A percentile compares a stretch with the other conserved stretches of the same genome.
Evolutionary conservation across 306 rosid genomes (phyloP).

Genomic region (Arachis hypogaea): DNA sequence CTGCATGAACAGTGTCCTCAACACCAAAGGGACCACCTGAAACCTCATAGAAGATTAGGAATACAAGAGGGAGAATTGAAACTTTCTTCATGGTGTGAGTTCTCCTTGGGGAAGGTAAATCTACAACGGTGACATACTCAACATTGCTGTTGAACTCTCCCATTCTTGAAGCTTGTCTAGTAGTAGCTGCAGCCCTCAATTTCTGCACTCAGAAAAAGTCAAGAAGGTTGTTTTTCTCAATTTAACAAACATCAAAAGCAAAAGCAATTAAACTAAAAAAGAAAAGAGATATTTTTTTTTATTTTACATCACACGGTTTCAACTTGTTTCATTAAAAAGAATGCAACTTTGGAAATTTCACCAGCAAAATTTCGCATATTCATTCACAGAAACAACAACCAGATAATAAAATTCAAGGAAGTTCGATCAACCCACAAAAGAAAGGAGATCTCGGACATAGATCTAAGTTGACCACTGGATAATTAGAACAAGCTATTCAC

Average conservation of each 20-base stretch:
- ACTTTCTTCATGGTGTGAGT: slow-evolving; percentile 57
- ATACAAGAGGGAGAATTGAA: slow-evolving; percentile 80
- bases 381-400: slow-evolving; percentile 9
- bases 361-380: neutral
- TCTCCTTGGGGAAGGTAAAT: slow-evolving; percentile 47
- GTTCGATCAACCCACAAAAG: neutral
- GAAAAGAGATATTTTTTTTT: neutral
- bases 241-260: slow-evolving; percentile 5
- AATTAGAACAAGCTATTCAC: neutral
- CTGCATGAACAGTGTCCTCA: slow-evolving; percentile 86
- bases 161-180: slow-evolving; percentile 59
- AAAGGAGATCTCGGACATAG: slow-evolving; percentile 21
- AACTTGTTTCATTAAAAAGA: neutral
- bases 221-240: neutral
- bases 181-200: slow-evolving; percentile 46
- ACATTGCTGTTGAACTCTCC: slow-evolving; percentile 46
- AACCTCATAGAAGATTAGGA: slow-evolving; percentile 94
- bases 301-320: too few species aligned
- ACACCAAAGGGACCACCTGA: slow-evolving; percentile 96
- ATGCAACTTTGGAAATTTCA: slow-evolving; percentile 1
- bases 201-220: slow-evolving; percentile 55
- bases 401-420: neutral
- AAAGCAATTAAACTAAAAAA: slow-evolving; percentile 7
- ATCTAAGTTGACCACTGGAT: neutral
- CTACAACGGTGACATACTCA: slow-evolving; percentile 55